Conservation (phyloP, 148 eudicot genomes). For the Camellia japonica region DNA sequence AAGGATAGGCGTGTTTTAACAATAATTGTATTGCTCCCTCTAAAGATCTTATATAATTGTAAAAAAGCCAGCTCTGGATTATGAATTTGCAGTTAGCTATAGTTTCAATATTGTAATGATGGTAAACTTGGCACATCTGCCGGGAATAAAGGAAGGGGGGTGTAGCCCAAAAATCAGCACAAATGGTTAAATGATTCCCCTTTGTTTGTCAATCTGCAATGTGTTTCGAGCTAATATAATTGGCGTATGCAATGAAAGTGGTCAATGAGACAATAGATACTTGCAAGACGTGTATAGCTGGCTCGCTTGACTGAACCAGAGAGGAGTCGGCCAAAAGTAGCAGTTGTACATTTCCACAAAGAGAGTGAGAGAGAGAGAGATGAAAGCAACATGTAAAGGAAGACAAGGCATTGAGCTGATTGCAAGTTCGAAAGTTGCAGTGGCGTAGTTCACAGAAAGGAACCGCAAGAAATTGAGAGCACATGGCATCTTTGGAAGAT, state of each 20-base stretch:
- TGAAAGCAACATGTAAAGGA: conserved; percentile 15
- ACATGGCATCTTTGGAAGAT: conserved; percentile 4
- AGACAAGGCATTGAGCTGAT: conserved; percentile 11
- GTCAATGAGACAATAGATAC: neutral
- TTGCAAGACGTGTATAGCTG: conserved; percentile 1
- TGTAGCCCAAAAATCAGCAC: conserved; percentile 7
- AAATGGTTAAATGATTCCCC: neutral
- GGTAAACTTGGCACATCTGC: conserved; percentile 1
- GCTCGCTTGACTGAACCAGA: conserved; percentile 13
- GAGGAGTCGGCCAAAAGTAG: neutral
- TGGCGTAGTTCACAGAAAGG: conserved; percentile 1
- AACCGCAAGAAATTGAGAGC: neutral
- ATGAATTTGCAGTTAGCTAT: neutral
- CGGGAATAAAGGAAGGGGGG: neutral
- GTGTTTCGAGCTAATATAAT: neutral
- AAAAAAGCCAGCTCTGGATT: neutral
- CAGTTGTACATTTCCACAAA: conserved; percentile 8
- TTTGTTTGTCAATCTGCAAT: neutral
- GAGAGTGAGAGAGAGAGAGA: neutral
- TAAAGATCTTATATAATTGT: neutral
- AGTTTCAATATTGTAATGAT: neutral
- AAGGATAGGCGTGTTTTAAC: neutral
- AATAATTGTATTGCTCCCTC: neutral
- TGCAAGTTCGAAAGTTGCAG: conserved; percentile 1
- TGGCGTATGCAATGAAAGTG: neutral